Percentiles rank a stretch among this genome's conserved stretches.
phyloP scores from a whole-genome alignment of 192 early-diverging fungal species.

The Jimgerdemannia lactiflua region DNA sequence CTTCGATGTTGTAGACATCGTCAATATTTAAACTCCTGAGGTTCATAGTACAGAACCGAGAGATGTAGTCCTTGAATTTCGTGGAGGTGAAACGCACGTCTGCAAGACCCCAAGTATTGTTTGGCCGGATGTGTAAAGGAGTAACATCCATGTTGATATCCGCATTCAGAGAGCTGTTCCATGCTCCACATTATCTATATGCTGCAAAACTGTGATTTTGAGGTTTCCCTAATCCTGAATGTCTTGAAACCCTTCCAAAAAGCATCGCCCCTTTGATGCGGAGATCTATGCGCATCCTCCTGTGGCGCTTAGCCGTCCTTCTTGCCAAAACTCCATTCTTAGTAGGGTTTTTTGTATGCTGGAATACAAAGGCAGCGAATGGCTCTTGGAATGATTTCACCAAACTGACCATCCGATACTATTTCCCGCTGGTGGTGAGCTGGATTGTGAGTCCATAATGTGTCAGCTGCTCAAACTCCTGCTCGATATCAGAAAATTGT shows the following conservation, averaged over 20 bases:
- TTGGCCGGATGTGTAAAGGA: neutral
- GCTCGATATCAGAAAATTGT: too few relatives aligned
- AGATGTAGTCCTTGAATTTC: neutral
- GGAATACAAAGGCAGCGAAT: too few relatives aligned
- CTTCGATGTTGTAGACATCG: neutral
- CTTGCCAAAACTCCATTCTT: too few relatives aligned
- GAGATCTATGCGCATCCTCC: neutral
- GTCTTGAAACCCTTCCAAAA: conserved; percentile 11
- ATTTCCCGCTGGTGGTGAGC: too few relatives aligned
- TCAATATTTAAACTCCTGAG: neutral
- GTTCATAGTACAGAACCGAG: neutral
- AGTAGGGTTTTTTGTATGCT: too few relatives aligned
- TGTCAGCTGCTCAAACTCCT: too few relatives aligned
- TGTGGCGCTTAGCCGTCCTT: neutral
- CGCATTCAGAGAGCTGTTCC: too few relatives aligned
- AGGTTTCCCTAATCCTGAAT: neutral
- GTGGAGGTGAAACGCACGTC: neutral
- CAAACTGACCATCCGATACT: too few relatives aligned
- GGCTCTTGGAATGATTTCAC: too few relatives aligned
- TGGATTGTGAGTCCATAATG: too few relatives aligned
- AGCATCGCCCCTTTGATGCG: conserved; percentile 1
- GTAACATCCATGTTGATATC: neutral
- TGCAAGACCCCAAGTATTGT: neutral
- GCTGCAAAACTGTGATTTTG: conserved; percentile 7
- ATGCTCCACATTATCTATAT: conserved; percentile 8